A percentile compares a stretch with the other conserved stretches of the same genome.
Conservation (phyloP, 768 basidiomycete species). For the Mycena floridula region DNA sequence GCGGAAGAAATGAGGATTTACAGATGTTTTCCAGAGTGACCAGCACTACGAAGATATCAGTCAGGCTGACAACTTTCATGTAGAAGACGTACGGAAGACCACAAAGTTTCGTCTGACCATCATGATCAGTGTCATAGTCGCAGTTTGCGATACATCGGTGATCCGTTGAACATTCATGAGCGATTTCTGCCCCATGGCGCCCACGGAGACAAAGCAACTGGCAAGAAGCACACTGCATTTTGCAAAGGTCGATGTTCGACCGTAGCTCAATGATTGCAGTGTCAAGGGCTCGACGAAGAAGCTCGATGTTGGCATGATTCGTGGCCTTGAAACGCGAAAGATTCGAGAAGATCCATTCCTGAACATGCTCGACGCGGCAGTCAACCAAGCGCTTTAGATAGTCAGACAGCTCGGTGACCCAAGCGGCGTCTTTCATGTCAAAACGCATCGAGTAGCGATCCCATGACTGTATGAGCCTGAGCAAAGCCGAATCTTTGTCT, state of each 20-base stretch:
- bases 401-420: constrained; percentile 29
- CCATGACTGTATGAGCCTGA: constrained; percentile 22
- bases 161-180: constrained; percentile 44
- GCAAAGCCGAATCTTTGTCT: constrained; percentile 24
- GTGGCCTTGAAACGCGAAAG: constrained; percentile 36
- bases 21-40: constrained; percentile 52
- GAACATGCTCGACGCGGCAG: constrained; percentile 39
- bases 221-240: constrained; percentile 39
- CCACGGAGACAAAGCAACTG: constrained; percentile 41
- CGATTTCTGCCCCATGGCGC: constrained; percentile 32
- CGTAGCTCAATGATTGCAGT: constrained; percentile 37
- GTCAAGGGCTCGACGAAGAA: constrained; percentile 38
- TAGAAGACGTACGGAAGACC: constrained; percentile 39
- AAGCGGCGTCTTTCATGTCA: constrained; percentile 30
- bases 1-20: constrained; percentile 17
- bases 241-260: constrained; percentile 42
- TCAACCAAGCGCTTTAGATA: constrained; percentile 35
- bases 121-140: constrained; percentile 32
- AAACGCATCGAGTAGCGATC: constrained; percentile 23
- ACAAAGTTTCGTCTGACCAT: constrained; percentile 27
- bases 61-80: not conserved
- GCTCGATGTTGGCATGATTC: constrained; percentile 36
- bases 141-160: constrained; percentile 43
- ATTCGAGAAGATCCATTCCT: constrained; percentile 46
- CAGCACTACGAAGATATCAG: constrained; percentile 34